Base-by-base conservation (phyloP, 2,329 filamentous ascomycete genomes). In the Pestalotiopsis sp. region DNA sequence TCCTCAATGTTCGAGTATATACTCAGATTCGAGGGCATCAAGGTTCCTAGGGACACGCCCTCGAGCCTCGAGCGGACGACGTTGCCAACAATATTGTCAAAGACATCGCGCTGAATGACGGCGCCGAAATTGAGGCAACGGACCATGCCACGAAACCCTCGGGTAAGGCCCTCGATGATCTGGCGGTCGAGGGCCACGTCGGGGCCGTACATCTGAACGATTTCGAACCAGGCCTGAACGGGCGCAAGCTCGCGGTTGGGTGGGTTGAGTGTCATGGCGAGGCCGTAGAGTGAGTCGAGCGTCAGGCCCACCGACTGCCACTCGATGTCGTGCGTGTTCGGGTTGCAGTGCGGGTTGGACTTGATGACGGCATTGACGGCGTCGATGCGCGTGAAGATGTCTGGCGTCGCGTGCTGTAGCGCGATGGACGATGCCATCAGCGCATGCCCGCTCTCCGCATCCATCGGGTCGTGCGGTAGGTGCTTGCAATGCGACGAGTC, bases 221-320 rank as follows among this genome's bases (percentile, higher is more conserved):
- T 80, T 79, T 87, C 85, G 74, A 87, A 88, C 85, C 85, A 87
- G 1, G 82, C 85, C 76, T 87, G 85, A 31, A 87, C 82, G 17
- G 86, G 85, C 36, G 85, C 82, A 52, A 87, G 73, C 74, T 87
- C 85, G 20, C 75, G 67, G 64, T 77, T 77, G 36, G 80, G 78
- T 3, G 80, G 78, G 73, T 82, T 84, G 27, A 87, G 78, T 57
- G 81, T 80, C 64, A 76, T 74, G 1, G 85, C 84, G 2, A 87
- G 80, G n/a, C 80, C 80, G 69, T 81, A 77, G 25, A 87, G 80
- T 17, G 77, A 77, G 38, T 77, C 74, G 31, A 87, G 81, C 1
- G 82, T 82, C 38, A 87, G 78, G 57, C 78, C 75, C 0, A 78
- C 75, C 0, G 80, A 74, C 31, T 75, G 74, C 84, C 84, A 86